Percentiles rank a stretch among this genome's conserved stretches.
These are phyloP conservation scores for Podospora didyma DNA, from an alignment of 495 filamentous ascomycete genomes.

Conservation along the genomic window DNA sequence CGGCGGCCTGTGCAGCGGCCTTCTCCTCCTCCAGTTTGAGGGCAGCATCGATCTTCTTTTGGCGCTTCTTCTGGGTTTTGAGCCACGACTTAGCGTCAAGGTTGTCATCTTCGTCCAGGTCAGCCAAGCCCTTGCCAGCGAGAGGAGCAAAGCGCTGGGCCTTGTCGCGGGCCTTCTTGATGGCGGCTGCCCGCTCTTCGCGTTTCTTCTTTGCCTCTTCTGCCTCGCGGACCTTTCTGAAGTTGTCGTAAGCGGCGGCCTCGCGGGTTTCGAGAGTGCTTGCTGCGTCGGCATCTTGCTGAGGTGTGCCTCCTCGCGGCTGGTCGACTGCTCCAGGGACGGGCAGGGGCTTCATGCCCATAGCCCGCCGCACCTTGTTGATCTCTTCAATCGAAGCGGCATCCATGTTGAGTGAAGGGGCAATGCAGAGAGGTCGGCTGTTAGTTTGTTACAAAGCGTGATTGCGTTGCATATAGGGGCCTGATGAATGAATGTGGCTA, in stretches of 20 bases:
- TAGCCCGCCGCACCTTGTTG: constrained; percentile 83
- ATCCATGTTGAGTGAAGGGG: constrained; percentile 58
- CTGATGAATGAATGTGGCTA: no score
- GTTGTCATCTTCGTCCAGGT: constrained; percentile 60
- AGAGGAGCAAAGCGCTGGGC: constrained; percentile 70
- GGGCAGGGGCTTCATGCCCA: constrained; percentile 88
- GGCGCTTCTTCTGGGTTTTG: constrained; percentile 78
- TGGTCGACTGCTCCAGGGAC: constrained; percentile 58
- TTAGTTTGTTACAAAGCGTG: not conserved
- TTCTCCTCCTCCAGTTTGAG: constrained; percentile 72
- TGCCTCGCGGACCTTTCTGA: constrained; percentile 48
- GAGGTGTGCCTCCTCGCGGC: constrained; percentile 25
- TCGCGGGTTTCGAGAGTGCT: constrained; percentile 80
- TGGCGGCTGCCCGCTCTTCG: constrained; percentile 69
- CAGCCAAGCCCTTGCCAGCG: constrained; percentile 76
- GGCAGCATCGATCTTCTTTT: constrained; percentile 81
- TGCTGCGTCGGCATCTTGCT: constrained; percentile 56
- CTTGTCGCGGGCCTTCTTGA: constrained; percentile 84
- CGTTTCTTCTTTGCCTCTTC: constrained; percentile 67
- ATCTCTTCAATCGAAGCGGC: constrained; percentile 86
- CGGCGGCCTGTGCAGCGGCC: constrained; percentile 44
- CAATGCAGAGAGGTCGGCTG: not conserved
- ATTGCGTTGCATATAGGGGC: no score
- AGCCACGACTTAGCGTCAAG: constrained; percentile 83
- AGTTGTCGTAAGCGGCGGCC: constrained; percentile 67